These are phyloP conservation scores for Vitis cinerea DNA, from an alignment of 164 flowering plant species.

Conservation along the genomic window DNA sequence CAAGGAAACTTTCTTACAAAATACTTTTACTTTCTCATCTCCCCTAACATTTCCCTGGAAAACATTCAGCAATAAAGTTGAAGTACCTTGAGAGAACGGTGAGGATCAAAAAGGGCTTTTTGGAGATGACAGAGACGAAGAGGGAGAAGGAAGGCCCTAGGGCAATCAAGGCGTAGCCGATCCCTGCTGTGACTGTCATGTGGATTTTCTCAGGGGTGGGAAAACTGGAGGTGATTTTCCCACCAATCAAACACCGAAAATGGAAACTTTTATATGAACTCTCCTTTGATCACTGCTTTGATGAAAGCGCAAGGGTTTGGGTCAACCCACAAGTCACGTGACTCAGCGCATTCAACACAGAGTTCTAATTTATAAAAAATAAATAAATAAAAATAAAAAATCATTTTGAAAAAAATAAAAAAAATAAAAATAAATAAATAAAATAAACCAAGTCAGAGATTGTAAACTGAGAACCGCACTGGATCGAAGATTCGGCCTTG, in stretches of 20 bases:
- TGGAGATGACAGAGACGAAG: slow-evolving; percentile 76
- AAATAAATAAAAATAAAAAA: too few relatives aligned
- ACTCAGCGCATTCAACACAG: too few relatives aligned
- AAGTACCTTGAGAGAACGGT: slow-evolving; percentile 80
- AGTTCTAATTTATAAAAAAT: too few relatives aligned
- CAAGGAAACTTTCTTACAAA: not conserved
- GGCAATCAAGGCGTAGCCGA: slow-evolving; percentile 85
- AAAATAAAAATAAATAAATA: too few relatives aligned
- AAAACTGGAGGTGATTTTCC: not conserved
- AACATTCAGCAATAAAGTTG: not conserved
- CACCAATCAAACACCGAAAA: slow-evolving; percentile 3
- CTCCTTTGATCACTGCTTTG: too few relatives aligned
- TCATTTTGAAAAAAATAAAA: too few relatives aligned
- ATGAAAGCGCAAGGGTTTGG: too few relatives aligned
- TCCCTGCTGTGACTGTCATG: slow-evolving; percentile 92
- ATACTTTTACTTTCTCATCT: not conserved
- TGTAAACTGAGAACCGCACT: too few relatives aligned
- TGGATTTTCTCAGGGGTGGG: not conserved
- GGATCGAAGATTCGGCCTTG: too few relatives aligned
- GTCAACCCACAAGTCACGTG: too few relatives aligned
- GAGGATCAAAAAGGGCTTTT: slow-evolving; percentile 87
- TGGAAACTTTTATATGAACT: not conserved
- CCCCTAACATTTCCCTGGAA: not conserved
- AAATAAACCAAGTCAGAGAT: too few relatives aligned
- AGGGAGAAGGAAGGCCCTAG: slow-evolving; percentile 88